Base-by-base conservation (phyloP, 1,284 basidiomycete species). In the Fomitopsis schrenkii region DNA sequence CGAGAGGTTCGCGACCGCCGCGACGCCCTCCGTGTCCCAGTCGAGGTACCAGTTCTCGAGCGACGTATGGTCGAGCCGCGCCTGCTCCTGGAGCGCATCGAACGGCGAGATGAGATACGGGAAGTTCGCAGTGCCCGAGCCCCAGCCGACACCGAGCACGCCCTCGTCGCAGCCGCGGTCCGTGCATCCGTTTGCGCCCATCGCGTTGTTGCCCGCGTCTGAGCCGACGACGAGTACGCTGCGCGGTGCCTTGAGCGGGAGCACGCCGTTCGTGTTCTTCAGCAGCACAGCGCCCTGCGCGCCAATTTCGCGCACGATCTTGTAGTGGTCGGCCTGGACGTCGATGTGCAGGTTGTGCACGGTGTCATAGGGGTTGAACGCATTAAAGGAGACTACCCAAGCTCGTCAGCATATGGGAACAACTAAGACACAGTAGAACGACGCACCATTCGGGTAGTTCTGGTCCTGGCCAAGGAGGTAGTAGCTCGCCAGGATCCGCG, bases 131-230 rank as follows among this genome's bases (percentile, higher is more conserved):
- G 84, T 84, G 14, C 76, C 69, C 6, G 66, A 70, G 46, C 62
- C 93, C 93, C 93, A 94, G 35, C 92, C 93, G 83, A 93, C 88
- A 5, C 90, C 91, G 1, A 94, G 79, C n/a, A 88, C 83, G 38
- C 90, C 89, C 65, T 86, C 84, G 55, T 78, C 76, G 19, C 85
- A 85, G 45, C 82, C 85, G 65, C 83, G 85, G 70, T 93, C 90
- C 12, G 74, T 42, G 67, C 85, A 94, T 54, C 85, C 82, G 74
- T 94, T 95, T 2, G 93, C 88, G 0, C 93, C 93, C 38, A 79
- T 77, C 33, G 68, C 72, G 5, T 84, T 82, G 0, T 91, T 90
- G 1, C 86, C 90, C 15, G 91, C 86, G 71, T 93, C 92, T 46
- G 76, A 75, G 48, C 82, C 87, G 57, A 90, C 79, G 33, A 94